Evolutionary conservation across 2,329 filamentous ascomycete species (phyloP).

Genomic region (Ceratocystis variospora): DNA sequence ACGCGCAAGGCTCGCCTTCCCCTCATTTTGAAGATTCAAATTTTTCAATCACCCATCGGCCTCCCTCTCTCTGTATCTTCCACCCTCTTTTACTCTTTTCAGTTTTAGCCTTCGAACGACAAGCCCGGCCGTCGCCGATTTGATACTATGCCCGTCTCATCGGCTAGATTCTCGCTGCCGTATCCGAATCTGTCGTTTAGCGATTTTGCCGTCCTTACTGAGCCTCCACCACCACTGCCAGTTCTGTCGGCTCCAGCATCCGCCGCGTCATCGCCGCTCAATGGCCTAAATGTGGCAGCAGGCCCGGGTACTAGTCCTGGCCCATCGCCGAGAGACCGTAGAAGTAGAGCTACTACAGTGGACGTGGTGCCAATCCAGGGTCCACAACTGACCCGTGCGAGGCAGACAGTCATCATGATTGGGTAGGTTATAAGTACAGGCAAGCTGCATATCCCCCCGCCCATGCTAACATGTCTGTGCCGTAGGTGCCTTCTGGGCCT

Average conservation of each 20-base stretch:
- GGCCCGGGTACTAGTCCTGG: background rate
- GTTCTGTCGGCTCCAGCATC: constrained; percentile 9
- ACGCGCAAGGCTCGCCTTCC: background rate
- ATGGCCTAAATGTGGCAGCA: background rate
- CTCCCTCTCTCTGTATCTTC: background rate
- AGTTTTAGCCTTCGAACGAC: background rate
- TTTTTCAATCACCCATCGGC: background rate
- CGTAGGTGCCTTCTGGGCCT: constrained; percentile 32
- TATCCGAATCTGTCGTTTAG: constrained; percentile 27
- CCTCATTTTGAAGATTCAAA: background rate
- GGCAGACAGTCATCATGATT: constrained; percentile 19
- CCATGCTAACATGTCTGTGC: constrained; percentile 22
- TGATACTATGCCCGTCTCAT: constrained; percentile 12
- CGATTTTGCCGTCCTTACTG: constrained; percentile 23
- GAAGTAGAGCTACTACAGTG: constrained; percentile 13
- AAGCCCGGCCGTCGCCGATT: background rate
- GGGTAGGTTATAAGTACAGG: constrained; percentile 14
- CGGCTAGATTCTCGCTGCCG: constrained; percentile 24
- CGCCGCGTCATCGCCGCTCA: background rate
- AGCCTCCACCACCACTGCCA: constrained; percentile 12
- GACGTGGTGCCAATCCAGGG: constrained; percentile 16
- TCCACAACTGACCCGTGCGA: constrained; percentile 13
- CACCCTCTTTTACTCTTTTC: background rate
- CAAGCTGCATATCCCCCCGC: background rate
- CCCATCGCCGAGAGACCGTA: constrained; percentile 11